Evolutionary conservation across 2,329 filamentous ascomycete genomes (phyloP), one percentile per base, ranked within the genome.

Genomic region (Aureobasidium uvarum): DNA sequence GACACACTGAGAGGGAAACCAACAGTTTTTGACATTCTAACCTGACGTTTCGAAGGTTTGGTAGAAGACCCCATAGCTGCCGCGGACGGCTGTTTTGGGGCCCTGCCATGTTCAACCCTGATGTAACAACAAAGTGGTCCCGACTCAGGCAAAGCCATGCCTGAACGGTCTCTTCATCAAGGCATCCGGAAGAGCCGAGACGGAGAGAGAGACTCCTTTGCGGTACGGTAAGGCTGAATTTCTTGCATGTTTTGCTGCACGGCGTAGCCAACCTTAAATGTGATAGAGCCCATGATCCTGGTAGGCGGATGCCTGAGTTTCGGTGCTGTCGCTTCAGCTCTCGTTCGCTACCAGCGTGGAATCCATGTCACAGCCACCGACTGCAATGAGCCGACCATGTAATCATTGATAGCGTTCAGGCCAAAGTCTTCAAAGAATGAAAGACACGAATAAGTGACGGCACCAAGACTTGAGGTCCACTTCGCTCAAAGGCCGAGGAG

Each of bases 91-190:
- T 13, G 38, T 58, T 11, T 45, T 58, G 31, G 16, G 38, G 23
- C n/a, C 23, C 14, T 45, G n/a, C 8, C 39, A 31, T 28, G 13
- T 31, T 28, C 36, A 6, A 16, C 48, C 28, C 14, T 60, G 56
- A 46, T 60, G 43, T 60, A 60, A 60, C 56, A 48, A 51, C n/a
- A 41, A 59, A 46, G 56, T 60, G 56, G 55, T 58, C 55, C 55
- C 23, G 20, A 46, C 56, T 60, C 31, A 36, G 41, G n/a, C 38
- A 36, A 8, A 28, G 7, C 41, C 41, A 48, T 41, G 41, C 56
- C 20, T 60, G 56, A 48, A 48, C 56, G 43, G 25, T 23, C 25
- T 52, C 36, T 16, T 46, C n/a, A 5, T 46, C 31, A 36, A 60
- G 56, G 56, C 55, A 48, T 48, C 43, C 56, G 56, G 56, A 16